Percentiles rank a stretch among this genome's conserved stretches.
Conservation (phyloP, 495 filamentous ascomycete genomes). For the Apiosordaria backusii region DNA sequence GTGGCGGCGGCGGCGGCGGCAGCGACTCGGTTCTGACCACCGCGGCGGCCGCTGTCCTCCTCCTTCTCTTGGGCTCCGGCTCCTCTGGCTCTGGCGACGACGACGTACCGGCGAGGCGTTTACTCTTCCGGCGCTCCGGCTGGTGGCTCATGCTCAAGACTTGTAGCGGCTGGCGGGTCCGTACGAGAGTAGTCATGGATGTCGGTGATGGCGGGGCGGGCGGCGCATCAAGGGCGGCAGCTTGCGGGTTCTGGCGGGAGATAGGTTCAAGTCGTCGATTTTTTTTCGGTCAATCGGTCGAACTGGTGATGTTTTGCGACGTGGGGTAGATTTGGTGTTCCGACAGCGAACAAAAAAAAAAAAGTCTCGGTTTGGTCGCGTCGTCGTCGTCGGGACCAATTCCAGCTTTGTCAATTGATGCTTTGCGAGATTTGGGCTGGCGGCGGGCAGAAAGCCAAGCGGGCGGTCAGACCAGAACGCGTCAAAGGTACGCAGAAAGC, state of each 20-base stretch:
- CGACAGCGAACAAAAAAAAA: not conserved
- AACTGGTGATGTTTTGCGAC: conserved; percentile 5
- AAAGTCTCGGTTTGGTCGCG: not conserved
- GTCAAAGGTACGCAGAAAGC: not conserved
- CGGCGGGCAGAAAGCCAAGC: conserved; percentile 1
- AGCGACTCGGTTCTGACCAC: not conserved
- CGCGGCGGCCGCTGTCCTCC: not conserved
- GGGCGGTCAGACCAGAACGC: conserved; percentile 4
- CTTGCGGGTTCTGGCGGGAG: not conserved
- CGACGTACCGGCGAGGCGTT: conserved; percentile 53
- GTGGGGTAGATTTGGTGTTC: not conserved
- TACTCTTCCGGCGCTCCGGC: conserved; percentile 53
- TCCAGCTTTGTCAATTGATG: not conserved
- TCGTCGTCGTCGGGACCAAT: conserved; percentile 5
- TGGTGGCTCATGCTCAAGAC: conserved; percentile 58
- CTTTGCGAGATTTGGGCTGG: not conserved
- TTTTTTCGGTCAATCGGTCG: not conserved
- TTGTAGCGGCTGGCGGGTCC: conserved; percentile 55
- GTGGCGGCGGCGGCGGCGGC: not conserved
- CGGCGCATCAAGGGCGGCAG: conserved; percentile 26
- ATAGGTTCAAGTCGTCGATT: not conserved
- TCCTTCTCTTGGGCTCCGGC: conserved; percentile 9
- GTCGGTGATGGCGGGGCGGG: conserved; percentile 28
- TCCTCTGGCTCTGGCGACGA: conserved; percentile 6
- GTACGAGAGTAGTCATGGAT: conserved; percentile 62